phyloP scores from a whole-genome alignment of 78 protist genomes.

The Dictyostelium intermedium region DNA sequence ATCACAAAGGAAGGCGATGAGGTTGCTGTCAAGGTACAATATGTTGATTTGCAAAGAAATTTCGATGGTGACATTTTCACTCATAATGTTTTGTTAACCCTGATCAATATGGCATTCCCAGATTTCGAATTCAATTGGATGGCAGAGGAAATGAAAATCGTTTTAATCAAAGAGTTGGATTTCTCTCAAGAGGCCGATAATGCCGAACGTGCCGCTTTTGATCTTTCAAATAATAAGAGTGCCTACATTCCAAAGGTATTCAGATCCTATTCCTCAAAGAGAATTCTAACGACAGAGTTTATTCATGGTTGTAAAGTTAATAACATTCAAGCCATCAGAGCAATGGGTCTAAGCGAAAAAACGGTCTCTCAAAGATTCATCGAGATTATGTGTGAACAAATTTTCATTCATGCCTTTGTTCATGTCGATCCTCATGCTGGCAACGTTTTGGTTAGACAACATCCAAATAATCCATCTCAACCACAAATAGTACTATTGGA shows the following conservation, averaged over 20 bases:
- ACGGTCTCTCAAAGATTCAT: background rate
- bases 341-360: constrained; percentile 35
- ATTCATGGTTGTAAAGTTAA: constrained; percentile 76
- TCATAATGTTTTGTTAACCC: background rate
- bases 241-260: constrained; percentile 54
- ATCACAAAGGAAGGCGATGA: background rate
- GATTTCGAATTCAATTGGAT: constrained; percentile 76
- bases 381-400: constrained; percentile 41
- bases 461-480: background rate
- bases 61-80: constrained; percentile 20
- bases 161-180: constrained; percentile 55
- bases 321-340: background rate
- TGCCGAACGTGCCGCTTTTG: constrained; percentile 7
- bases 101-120: constrained; percentile 11
- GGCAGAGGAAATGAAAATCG: constrained; percentile 51
- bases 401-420: constrained; percentile 81
- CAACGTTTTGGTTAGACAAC: constrained; percentile 43
- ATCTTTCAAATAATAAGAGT: background rate
- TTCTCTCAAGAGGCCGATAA: constrained; percentile 74
- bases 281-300: constrained; percentile 73
- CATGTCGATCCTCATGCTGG: constrained; percentile 76
- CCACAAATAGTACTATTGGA: constrained; percentile 62
- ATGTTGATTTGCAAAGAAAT: constrained; percentile 12
- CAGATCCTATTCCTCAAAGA: background rate
- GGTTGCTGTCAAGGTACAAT: constrained; percentile 22